phyloP scores from a whole-genome alignment of 805 yeast genomes.

The Lachancea nothofagi region DNA sequence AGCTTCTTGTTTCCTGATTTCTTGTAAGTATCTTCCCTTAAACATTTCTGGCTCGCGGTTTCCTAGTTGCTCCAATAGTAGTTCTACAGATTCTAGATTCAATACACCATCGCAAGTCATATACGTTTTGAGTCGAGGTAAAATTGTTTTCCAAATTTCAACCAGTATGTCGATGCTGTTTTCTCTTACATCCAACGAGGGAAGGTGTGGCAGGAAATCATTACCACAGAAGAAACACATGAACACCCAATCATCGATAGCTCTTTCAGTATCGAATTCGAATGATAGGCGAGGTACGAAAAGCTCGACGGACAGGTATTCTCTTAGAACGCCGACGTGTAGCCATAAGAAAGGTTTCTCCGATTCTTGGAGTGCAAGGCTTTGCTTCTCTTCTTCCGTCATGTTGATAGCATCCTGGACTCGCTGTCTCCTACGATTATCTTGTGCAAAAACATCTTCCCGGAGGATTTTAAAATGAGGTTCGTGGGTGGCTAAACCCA shows the following conservation, averaged over 20 bases:
- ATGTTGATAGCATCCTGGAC: constrained; percentile 37
- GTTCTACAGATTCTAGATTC: constrained; percentile 70
- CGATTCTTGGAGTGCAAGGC: constrained; percentile 32
- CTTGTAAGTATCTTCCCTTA: constrained; percentile 60
- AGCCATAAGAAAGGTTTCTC: constrained; percentile 91
- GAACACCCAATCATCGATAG: constrained; percentile 97
- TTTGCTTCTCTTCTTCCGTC: constrained; percentile 51
- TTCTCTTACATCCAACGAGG: constrained; percentile 91
- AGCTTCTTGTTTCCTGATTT: constrained; percentile 60
- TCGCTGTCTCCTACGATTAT: constrained; percentile 35
- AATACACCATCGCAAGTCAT: constrained; percentile 87
- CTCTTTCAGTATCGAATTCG: constrained; percentile 84
- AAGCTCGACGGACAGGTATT: constrained; percentile 80
- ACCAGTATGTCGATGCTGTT: constrained; percentile 82
- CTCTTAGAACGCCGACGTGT: constrained; percentile 80
- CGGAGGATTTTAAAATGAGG: constrained; percentile 91
- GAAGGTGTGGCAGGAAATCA: constrained; percentile 95
- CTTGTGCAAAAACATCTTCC: constrained; percentile 93
- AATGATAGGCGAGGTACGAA: constrained; percentile 63
- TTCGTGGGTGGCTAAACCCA: constrained; percentile 95
- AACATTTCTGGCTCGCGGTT: constrained; percentile 75
- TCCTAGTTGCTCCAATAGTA: constrained; percentile 58
- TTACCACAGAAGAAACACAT: constrained; percentile 98
- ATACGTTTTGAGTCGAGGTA: constrained; percentile 66
- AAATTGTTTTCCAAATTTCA: constrained; percentile 70